phyloP scores from a whole-genome alignment of 2,329 filamentous ascomycete genomes.

The Ascocoryne sarcoides region DNA sequence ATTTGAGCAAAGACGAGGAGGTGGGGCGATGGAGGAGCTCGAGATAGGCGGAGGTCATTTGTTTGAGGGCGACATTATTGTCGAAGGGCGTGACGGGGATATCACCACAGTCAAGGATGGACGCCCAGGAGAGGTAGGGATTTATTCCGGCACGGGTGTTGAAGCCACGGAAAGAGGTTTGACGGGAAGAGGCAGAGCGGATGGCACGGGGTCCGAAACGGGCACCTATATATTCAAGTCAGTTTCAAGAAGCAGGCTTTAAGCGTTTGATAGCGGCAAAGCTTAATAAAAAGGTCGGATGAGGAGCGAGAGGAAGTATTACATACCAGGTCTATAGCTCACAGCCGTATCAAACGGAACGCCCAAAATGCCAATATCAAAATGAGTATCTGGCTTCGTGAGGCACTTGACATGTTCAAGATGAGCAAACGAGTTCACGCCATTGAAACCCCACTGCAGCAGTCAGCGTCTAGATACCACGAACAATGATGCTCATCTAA shows the following conservation, averaged over 20 bases:
- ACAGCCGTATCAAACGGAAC: conserved; percentile 69
- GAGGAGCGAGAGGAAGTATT: neutral
- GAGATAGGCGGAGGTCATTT: conserved; percentile 53
- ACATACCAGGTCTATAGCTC: conserved; percentile 54
- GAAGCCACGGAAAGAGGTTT: conserved; percentile 71
- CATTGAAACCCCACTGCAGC: conserved; percentile 60
- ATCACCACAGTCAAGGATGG: conserved; percentile 80
- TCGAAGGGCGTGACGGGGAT: conserved; percentile 82
- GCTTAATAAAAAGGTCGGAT: too few relatives aligned
- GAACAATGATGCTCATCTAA: too few relatives aligned
- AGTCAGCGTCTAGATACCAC: too few relatives aligned
- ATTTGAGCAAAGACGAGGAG: conserved; percentile 13
- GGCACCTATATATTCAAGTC: conserved; percentile 51
- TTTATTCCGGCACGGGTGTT: conserved; percentile 78
- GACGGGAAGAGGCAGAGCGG: conserved; percentile 71
- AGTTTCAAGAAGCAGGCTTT: too few relatives aligned
- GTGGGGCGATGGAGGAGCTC: conserved; percentile 23
- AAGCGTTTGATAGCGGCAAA: too few relatives aligned
- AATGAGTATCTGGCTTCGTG: conserved; percentile 51
- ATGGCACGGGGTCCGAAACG: conserved; percentile 85
- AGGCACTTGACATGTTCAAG: conserved; percentile 61
- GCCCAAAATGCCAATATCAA: conserved; percentile 65
- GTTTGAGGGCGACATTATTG: conserved; percentile 68
- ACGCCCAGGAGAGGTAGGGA: conserved; percentile 72
- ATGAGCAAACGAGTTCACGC: conserved; percentile 69